These are phyloP conservation scores for Plasmodium relictum DNA, from an alignment of 169 alveolate species.

Conservation along the genomic window DNA sequence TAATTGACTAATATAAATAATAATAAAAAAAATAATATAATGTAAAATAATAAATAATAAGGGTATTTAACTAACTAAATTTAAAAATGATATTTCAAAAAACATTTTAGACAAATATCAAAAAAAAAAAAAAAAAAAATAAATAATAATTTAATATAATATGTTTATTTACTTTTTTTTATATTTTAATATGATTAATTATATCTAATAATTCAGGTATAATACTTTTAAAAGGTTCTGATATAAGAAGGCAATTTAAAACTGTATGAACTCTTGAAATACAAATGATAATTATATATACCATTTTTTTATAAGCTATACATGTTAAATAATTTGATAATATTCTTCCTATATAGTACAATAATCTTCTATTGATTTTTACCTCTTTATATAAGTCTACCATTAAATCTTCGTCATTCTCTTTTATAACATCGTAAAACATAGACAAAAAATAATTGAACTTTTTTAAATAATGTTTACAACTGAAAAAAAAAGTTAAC, in stretches of 20 bases:
- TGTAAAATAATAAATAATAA: too few relatives aligned
- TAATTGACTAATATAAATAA: too few relatives aligned
- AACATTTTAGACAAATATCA: not conserved
- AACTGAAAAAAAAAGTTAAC: conserved; percentile 38
- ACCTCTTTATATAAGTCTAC: conserved; percentile 50
- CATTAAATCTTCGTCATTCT: conserved; percentile 52
- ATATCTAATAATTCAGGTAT: conserved; percentile 31
- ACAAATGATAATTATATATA: conserved; percentile 37
- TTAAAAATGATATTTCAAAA: too few relatives aligned
- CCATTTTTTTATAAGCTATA: conserved; percentile 56
- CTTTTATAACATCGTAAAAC: conserved; percentile 24
- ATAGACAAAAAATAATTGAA: conserved; percentile 27
- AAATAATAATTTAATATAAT: not conserved
- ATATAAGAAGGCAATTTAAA: conserved; percentile 40
- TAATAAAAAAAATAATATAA: too few relatives aligned
- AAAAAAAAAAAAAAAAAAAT: not conserved
- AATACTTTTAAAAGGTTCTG: conserved; percentile 55
- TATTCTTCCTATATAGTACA: conserved; percentile 67
- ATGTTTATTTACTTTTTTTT: not conserved
- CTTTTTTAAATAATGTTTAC: conserved; percentile 66
- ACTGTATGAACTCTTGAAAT: conserved; percentile 47
- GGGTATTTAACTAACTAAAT: too few relatives aligned
- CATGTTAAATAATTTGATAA: conserved; percentile 72
- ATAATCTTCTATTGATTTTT: conserved; percentile 40
- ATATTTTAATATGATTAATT: not conserved